phyloP scores from a whole-genome alignment of 345 rosid species.

The Dovyalis caffra region DNA sequence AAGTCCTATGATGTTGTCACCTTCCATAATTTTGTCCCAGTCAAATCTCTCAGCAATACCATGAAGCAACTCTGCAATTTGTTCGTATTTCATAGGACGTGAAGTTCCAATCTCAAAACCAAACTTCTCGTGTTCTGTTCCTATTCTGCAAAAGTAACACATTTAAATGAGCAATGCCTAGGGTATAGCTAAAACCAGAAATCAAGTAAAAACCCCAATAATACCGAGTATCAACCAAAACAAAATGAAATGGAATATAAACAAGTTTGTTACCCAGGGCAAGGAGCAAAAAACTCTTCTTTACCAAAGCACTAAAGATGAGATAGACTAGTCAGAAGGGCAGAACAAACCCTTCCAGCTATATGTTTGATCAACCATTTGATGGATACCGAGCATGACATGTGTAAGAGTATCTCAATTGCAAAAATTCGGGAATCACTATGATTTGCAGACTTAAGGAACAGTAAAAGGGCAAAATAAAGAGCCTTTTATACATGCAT shows the following conservation, averaged over 20 bases:
- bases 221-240: not conserved
- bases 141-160: conserved; percentile 62
- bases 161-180: not conserved
- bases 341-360: not conserved
- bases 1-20: conserved; percentile 78
- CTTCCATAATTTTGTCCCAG: conserved; percentile 97
- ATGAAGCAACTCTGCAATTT: conserved; percentile 83
- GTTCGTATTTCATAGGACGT: conserved; percentile 90
- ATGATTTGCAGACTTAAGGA: not conserved
- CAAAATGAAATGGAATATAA: not conserved
- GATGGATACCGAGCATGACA: not conserved
- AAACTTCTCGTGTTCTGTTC: conserved; percentile 98
- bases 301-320: not conserved
- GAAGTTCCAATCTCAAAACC: conserved; percentile 80
- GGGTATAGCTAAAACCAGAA: not conserved
- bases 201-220: not conserved
- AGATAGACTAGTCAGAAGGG: not conserved
- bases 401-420: not conserved
- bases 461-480: not conserved
- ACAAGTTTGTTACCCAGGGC: not conserved
- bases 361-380: not conserved
- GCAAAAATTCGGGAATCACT: not conserved
- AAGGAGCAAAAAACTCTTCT: not conserved
- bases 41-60: conserved; percentile 99
- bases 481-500: not conserved